A percentile compares a stretch with the other conserved stretches of the same genome.
phyloP scores from a whole-genome alignment of 208 protist genomes.

The Trypanosoma caninum region DNA sequence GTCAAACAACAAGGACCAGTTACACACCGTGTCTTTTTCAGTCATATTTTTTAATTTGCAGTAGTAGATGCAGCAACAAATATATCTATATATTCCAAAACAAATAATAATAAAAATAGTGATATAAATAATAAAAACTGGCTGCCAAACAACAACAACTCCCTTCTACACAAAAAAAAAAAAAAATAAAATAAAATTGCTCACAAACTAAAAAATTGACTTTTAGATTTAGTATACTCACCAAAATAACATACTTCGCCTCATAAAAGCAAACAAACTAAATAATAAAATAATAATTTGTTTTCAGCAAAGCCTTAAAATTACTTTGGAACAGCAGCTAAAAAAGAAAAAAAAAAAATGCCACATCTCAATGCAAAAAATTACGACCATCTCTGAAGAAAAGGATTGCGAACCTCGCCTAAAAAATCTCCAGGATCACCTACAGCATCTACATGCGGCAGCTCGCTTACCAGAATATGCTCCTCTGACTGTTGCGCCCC shows the following conservation, averaged over 20 bases:
- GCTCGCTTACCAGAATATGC: background rate
- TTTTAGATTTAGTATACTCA: background rate
- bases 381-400: conserved; percentile 64
- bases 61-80: background rate
- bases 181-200: too few relatives aligned
- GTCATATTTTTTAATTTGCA: background rate
- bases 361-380: conserved; percentile 1
- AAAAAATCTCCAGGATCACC: conserved; percentile 19
- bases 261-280: background rate
- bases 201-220: background rate
- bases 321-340: background rate
- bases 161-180: too few relatives aligned
- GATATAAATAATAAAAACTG: too few relatives aligned
- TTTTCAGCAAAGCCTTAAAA: background rate
- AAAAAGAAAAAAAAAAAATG: conserved; percentile 17
- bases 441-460: background rate
- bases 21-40: conserved; percentile 27
- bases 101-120: conserved; percentile 3
- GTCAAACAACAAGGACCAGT: conserved; percentile 81
- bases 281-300: background rate
- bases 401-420: conserved; percentile 67
- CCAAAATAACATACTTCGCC: background rate
- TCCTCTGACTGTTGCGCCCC: background rate
- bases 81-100: too few relatives aligned
- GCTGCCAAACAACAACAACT: too few relatives aligned